Evolutionary conservation across 2,329 filamentous ascomycete genomes (phyloP).

Genomic region (Diplodia corticola): DNA sequence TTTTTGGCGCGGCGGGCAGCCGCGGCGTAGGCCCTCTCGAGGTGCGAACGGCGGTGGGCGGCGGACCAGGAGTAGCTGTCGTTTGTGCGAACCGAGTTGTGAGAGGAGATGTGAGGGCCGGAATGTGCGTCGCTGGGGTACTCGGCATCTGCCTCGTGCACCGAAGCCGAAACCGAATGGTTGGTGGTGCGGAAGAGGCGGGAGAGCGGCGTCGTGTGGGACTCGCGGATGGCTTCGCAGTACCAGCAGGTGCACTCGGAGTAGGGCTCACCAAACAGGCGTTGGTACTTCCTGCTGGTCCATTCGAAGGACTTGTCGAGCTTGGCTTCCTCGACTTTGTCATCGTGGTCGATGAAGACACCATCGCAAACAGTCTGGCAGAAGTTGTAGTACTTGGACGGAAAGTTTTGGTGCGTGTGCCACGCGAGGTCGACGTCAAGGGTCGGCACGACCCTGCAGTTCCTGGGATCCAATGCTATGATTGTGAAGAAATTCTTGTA

Average conservation of each 20-base stretch:
- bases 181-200: slow-evolving; percentile 49
- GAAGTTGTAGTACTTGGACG: slow-evolving; percentile 62
- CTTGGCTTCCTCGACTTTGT: slow-evolving; percentile 71
- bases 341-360: slow-evolving; percentile 74
- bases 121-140: slow-evolving; percentile 23
- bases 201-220: slow-evolving; percentile 52
- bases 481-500: slow-evolving; percentile 65
- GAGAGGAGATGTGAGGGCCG: slow-evolving; percentile 64
- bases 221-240: slow-evolving; percentile 69
- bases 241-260: slow-evolving; percentile 82
- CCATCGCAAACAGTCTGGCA: slow-evolving; percentile 42
- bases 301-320: slow-evolving; percentile 68
- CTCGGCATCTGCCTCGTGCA: slow-evolving; percentile 47
- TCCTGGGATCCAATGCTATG: slow-evolving; percentile 5
- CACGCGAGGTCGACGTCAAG: slow-evolving; percentile 74
- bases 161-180: slow-evolving; percentile 46
- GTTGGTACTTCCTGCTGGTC: slow-evolving; percentile 71
- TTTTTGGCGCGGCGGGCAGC: slow-evolving; percentile 33
- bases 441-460: slow-evolving; percentile 63
- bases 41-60: slow-evolving; percentile 9
- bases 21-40: slow-evolving; percentile 7
- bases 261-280: slow-evolving; percentile 65
- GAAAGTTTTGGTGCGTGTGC: slow-evolving; percentile 76
- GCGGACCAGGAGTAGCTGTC: slow-evolving; percentile 23
- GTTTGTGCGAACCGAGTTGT: slow-evolving; percentile 61